These are phyloP conservation scores for Westerdykella sp. DNA, from an alignment of 2,329 filamentous ascomycete genomes.

Conservation along the genomic window DNA sequence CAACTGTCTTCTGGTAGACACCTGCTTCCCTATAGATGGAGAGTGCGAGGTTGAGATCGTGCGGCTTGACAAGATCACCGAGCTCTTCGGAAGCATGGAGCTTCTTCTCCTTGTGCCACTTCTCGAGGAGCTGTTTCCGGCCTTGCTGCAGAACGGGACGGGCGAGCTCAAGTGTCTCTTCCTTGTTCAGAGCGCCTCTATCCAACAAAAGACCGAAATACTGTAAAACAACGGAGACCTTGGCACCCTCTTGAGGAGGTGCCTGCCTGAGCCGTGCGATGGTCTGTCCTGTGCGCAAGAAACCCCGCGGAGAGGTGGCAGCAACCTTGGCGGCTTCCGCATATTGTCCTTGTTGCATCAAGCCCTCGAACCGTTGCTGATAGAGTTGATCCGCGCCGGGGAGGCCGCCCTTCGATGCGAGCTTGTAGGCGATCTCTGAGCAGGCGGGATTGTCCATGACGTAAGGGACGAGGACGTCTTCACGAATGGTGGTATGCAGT, in stretches of 20 bases:
- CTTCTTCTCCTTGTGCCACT: conserved; percentile 96
- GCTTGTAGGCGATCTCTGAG: conserved; percentile 86
- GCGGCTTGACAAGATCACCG: conserved; percentile 84
- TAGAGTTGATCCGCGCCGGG: conserved; percentile 93
- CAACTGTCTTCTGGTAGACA: conserved; percentile 87
- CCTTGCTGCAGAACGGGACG: conserved; percentile 89
- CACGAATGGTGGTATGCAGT: conserved; percentile 87
- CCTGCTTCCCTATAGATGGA: conserved; percentile 88
- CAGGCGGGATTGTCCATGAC: conserved; percentile 95
- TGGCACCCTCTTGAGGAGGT: conserved; percentile 64
- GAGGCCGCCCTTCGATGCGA: conserved; percentile 88
- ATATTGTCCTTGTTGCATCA: conserved; percentile 74
- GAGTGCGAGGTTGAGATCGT: conserved; percentile 83
- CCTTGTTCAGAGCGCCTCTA: conserved; percentile 85
- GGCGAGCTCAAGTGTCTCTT: conserved; percentile 90
- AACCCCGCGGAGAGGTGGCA: conserved; percentile 91
- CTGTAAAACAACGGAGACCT: conserved; percentile 90
- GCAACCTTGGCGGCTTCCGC: conserved; percentile 89
- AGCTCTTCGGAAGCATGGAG: conserved; percentile 93
- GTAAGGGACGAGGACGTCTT: conserved; percentile 85
- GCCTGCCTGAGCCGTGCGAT: conserved; percentile 93
- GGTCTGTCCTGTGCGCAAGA: conserved; percentile 87
- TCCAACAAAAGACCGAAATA: conserved; percentile 97
- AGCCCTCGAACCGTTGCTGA: conserved; percentile 83
- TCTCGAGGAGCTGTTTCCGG: conserved; percentile 91